Conservation (phyloP, 2,329 filamentous ascomycete species). For the Cladophialophora chaetospira region DNA sequence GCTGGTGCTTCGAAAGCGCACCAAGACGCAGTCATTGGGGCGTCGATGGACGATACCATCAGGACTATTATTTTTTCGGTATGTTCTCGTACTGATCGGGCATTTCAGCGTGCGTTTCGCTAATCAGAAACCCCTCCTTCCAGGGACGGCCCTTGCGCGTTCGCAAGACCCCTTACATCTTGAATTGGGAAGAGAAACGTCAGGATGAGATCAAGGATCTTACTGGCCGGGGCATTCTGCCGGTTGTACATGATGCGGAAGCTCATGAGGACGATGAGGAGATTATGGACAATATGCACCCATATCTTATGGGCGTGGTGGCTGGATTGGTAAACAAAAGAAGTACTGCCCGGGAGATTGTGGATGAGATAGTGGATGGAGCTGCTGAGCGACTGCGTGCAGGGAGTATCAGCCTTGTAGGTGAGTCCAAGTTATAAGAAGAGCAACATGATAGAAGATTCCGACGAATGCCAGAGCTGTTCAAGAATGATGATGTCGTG, state of each 20-base stretch:
- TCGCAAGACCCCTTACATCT: constrained; percentile 73
- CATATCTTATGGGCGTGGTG: constrained; percentile 85
- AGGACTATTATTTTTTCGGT: constrained; percentile 65
- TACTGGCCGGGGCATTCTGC: constrained; percentile 75
- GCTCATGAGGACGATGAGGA: constrained; percentile 64
- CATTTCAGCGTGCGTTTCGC: too few relatives aligned
- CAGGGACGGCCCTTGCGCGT: constrained; percentile 72
- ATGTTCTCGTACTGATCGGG: too few relatives aligned
- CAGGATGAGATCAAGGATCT: constrained; percentile 77
- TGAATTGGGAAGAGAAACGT: constrained; percentile 68
- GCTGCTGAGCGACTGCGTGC: constrained; percentile 61
- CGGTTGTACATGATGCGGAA: constrained; percentile 84
- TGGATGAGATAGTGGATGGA: constrained; percentile 80
- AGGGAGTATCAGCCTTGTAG: too few relatives aligned
- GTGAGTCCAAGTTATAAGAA: too few relatives aligned
- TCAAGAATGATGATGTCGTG: too few relatives aligned
- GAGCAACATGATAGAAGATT: too few relatives aligned
- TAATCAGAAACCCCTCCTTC: too few relatives aligned
- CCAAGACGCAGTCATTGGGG: constrained; percentile 59
- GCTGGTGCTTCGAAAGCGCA: constrained; percentile 50
- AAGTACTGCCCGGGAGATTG: constrained; percentile 76
- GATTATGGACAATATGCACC: constrained; percentile 76
- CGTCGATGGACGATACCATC: constrained; percentile 70
- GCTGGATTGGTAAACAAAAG: constrained; percentile 82
- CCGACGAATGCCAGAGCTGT: too few relatives aligned